Percentiles rank a stretch among this genome's conserved stretches.
These are phyloP conservation scores for Annulohypoxylon bovei DNA, from an alignment of 495 filamentous ascomycete species.

Conservation along the genomic window DNA sequence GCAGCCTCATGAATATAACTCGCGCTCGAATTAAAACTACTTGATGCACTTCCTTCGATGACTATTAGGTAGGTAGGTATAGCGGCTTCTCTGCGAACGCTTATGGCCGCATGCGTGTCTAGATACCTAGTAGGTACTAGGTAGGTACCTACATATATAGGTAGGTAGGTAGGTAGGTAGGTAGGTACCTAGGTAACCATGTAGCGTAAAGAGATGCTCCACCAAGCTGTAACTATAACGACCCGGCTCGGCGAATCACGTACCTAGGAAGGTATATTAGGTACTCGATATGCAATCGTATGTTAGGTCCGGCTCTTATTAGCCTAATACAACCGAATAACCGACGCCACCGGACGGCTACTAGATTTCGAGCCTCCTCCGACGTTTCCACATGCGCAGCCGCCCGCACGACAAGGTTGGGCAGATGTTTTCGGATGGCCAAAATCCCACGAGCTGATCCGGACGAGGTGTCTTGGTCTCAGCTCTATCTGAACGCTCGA, in stretches of 20 bases:
- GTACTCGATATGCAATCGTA: constrained; percentile 4
- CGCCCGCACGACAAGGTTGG: neutral
- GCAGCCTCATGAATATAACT: constrained; percentile 32
- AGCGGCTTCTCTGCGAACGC: neutral
- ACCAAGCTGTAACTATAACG: neutral
- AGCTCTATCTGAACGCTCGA: constrained; percentile 14
- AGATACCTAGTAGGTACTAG: too few species aligned
- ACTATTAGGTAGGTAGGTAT: too few species aligned
- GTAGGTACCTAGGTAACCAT: too few species aligned
- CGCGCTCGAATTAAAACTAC: constrained; percentile 10
- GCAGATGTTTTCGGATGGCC: neutral
- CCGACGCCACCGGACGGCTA: constrained; percentile 1
- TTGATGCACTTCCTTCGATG: constrained; percentile 14
- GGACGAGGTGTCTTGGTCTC: constrained; percentile 16
- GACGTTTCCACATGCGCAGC: constrained; percentile 9
- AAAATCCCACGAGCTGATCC: constrained; percentile 28
- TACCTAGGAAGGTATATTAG: neutral
- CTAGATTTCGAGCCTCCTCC: constrained; percentile 22
- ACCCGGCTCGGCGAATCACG: constrained; percentile 14
- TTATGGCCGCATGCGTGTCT: constrained; percentile 10
- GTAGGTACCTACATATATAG: too few species aligned
- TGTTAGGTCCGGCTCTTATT: constrained; percentile 11
- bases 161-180: too few species aligned
- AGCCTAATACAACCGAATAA: constrained; percentile 11
- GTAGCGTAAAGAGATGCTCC: neutral